These are phyloP conservation scores for Leccinellum albellum DNA, from an alignment of 768 basidiomycete genomes.

Conservation along the genomic window DNA sequence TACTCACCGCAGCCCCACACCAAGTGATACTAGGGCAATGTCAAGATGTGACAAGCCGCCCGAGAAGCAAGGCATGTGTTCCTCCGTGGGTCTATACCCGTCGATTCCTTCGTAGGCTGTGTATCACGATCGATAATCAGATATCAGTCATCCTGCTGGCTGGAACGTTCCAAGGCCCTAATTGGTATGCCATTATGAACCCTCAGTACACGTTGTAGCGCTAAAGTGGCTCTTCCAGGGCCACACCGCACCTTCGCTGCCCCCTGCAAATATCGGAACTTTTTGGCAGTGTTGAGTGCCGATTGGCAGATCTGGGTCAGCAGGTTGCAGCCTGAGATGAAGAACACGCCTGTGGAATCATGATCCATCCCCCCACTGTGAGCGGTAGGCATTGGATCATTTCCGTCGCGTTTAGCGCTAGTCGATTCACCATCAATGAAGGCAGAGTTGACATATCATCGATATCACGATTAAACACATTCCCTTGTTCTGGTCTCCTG, in stretches of 20 bases:
- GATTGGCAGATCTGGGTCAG: too few species aligned
- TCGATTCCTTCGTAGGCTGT: background rate
- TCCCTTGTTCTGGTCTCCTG: slow-evolving; percentile 35
- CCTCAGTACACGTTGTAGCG: background rate
- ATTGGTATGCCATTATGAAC: background rate
- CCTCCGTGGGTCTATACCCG: background rate
- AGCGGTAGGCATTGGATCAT: background rate
- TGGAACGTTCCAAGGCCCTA: background rate
- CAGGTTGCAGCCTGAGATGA: too few species aligned
- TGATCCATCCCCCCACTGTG: background rate
- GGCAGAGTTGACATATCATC: too few species aligned
- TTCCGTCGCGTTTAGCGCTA: background rate
- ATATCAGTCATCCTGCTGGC: too few species aligned
- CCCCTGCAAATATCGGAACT: background rate
- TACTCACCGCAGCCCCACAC: too few species aligned
- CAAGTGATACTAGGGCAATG: too few species aligned
- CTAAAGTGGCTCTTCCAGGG: background rate
- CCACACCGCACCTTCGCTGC: background rate
- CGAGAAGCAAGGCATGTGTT: background rate
- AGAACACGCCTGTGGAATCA: background rate
- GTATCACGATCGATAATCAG: background rate
- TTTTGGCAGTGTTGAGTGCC: too few species aligned
- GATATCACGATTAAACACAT: too few species aligned
- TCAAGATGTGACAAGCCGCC: too few species aligned
- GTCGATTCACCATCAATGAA: too few species aligned